Conservation (phyloP, 2,329 filamentous ascomycete genomes). For the Scedosporium minutisporum region DNA sequence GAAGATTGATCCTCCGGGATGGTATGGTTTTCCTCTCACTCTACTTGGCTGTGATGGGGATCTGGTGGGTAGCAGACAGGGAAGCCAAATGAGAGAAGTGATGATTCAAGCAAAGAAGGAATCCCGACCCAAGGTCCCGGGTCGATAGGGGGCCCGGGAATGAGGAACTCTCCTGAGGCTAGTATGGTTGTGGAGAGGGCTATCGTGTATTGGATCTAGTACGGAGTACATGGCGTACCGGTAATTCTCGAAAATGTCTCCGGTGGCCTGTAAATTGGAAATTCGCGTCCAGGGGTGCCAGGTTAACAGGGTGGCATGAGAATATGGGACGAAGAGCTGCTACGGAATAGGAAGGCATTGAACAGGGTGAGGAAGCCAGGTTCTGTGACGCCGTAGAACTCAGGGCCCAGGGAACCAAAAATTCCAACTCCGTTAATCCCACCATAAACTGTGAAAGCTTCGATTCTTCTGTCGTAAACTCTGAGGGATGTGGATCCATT, state of each 20-base stretch:
- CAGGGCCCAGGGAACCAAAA: neutral
- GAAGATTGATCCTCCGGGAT: neutral
- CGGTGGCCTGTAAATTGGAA: neutral
- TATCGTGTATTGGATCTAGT: neutral
- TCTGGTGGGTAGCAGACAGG: neutral
- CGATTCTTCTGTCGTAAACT: neutral
- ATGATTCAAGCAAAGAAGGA: neutral
- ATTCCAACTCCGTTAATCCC: neutral
- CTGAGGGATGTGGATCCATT: neutral
- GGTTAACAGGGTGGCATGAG: neutral
- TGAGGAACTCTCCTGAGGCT: neutral
- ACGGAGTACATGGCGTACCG: neutral
- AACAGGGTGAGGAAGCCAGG: too few species aligned
- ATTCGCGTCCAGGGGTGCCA: neutral
- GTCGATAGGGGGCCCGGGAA: neutral
- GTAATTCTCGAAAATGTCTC: neutral
- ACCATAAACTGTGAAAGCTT: neutral
- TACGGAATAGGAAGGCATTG: too few species aligned
- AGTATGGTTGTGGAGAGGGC: neutral
- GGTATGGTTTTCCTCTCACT: neutral
- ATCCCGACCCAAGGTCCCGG: neutral
- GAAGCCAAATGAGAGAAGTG: neutral
- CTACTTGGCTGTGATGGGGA: neutral
- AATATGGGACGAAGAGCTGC: neutral
- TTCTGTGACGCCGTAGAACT: too few species aligned